A percentile compares a stretch with the other conserved stretches of the same genome.
These are phyloP conservation scores for Pichia scutulata DNA, from an alignment of 805 yeast species.

Conservation along the genomic window DNA sequence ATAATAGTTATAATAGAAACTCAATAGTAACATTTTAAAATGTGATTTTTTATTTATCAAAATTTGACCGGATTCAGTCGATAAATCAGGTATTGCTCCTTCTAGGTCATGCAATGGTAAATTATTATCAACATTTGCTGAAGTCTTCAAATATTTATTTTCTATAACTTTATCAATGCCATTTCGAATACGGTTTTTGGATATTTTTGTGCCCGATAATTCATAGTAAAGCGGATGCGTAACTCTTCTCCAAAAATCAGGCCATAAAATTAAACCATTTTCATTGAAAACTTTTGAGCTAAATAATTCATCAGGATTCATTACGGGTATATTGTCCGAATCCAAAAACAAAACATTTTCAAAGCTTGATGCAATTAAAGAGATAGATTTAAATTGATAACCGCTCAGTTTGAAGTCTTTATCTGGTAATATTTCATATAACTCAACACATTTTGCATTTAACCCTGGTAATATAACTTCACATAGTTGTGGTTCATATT, in stretches of 20 bases:
- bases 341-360: conserved; percentile 46
- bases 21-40: conserved; percentile 37
- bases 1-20: conserved; percentile 45
- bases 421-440: conserved; percentile 43
- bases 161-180: conserved; percentile 26
- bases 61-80: conserved; percentile 52
- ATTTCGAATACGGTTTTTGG: conserved; percentile 27
- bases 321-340: conserved; percentile 44
- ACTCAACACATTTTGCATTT: conserved; percentile 53
- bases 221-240: conserved; percentile 43
- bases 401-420: conserved; percentile 30
- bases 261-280: conserved; percentile 49
- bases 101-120: conserved; percentile 44
- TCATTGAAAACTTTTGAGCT: conserved; percentile 44
- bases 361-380: conserved; percentile 44
- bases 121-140: conserved; percentile 13
- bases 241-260: conserved; percentile 53
- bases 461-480: conserved; percentile 34
- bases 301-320: conserved; percentile 46
- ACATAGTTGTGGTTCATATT: conserved; percentile 33
- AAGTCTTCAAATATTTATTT: conserved; percentile 12
- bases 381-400: conserved; percentile 42
- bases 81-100: conserved; percentile 46
- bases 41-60: conserved; percentile 43
- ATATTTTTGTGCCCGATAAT: conserved; percentile 34